Evolutionary conservation across 768 basidiomycete species (phyloP).

Genomic region (Xerocomellus intermedius): DNA sequence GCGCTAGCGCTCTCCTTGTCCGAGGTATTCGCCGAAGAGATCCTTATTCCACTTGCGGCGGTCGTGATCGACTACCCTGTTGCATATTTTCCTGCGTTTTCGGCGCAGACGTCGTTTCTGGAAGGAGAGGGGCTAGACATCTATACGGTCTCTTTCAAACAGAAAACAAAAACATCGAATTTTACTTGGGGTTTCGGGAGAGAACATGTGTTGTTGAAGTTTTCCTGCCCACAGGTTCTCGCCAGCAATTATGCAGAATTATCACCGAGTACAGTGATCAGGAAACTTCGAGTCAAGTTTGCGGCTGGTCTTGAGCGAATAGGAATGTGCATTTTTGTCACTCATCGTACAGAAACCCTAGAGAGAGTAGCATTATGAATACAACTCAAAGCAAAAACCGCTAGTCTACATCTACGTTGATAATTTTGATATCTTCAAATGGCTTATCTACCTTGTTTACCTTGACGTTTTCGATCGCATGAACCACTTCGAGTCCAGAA

Average conservation of each 20-base stretch:
- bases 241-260: conserved; percentile 12
- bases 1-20: conserved; percentile 31
- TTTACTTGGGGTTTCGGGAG: neutral
- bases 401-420: conserved; percentile 74
- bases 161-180: neutral
- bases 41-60: conserved; percentile 53
- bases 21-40: conserved; percentile 22
- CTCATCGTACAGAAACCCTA: conserved; percentile 36
- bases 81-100: conserved; percentile 48
- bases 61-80: conserved; percentile 62
- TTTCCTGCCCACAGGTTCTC: conserved; percentile 51
- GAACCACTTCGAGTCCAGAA: conserved; percentile 86
- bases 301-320: conserved; percentile 27
- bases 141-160: conserved; percentile 37
- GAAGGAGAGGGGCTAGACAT: conserved; percentile 47
- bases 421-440: conserved; percentile 90
- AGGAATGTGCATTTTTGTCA: conserved; percentile 22
- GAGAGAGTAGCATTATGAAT: conserved; percentile 50
- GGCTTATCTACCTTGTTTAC: conserved; percentile 84
- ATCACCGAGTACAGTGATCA: conserved; percentile 23
- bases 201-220: conserved; percentile 48
- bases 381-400: neutral
- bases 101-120: conserved; percentile 40
- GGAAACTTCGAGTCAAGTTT: conserved; percentile 36
- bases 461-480: conserved; percentile 89